Conservation (phyloP, 2,329 filamentous ascomycete species). For the Trichophyton verrucosum region DNA sequence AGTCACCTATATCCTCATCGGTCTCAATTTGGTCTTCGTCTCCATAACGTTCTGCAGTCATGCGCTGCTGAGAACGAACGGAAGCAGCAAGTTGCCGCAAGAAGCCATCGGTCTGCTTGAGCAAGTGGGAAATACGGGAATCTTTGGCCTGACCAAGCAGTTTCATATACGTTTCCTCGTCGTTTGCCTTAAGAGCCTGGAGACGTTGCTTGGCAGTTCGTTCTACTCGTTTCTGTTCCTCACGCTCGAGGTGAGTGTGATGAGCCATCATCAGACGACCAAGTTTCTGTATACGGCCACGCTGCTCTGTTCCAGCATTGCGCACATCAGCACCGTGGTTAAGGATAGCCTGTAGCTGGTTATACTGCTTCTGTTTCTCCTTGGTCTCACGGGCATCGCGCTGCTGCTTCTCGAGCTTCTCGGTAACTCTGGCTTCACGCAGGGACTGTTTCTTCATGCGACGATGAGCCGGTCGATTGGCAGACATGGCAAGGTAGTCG, state of each 20-base stretch:
- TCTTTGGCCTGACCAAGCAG: constrained; percentile 97
- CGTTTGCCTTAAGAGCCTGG: constrained; percentile 95
- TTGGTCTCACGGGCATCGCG: constrained; percentile 89
- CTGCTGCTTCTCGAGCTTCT: constrained; percentile 98
- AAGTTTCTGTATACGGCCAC: constrained; percentile 68
- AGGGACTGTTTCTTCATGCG: constrained; percentile 96
- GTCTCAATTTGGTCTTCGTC: constrained; percentile 44
- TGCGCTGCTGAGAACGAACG: constrained; percentile 85
- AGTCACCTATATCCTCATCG: constrained; percentile 55
- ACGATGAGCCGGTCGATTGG: constrained; percentile 79
- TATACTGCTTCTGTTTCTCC: constrained; percentile 93
- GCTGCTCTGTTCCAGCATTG: constrained; percentile 53
- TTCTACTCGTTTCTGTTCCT: constrained; percentile 97
- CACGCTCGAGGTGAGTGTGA: constrained; percentile 94
- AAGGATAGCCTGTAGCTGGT: constrained; percentile 79
- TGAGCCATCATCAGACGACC: constrained; percentile 79
- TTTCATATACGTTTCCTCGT: constrained; percentile 97
- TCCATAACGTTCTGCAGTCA: constrained; percentile 65
- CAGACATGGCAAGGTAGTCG: constrained; percentile 93
- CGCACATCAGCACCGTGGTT: constrained; percentile 69
- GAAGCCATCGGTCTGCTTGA: constrained; percentile 96
- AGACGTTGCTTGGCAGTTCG: constrained; percentile 98
- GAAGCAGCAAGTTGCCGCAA: constrained; percentile 88
- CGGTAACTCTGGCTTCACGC: constrained; percentile 88
- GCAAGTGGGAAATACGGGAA: constrained; percentile 93